Conservation (phyloP, 306 rosid genomes). For the Casuarina equisetifolia region DNA sequence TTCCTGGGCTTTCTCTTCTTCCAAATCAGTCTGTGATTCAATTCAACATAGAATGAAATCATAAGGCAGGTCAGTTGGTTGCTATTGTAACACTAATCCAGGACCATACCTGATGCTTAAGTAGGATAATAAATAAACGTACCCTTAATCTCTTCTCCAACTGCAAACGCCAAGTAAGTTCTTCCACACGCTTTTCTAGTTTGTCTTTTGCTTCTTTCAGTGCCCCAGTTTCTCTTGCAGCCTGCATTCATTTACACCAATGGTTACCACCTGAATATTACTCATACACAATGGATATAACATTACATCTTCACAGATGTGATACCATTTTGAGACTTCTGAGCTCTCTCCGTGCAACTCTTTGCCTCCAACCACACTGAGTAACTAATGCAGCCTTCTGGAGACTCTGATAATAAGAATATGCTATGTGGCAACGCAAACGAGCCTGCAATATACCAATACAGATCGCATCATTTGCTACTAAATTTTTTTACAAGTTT, state of each 20-base stretch:
- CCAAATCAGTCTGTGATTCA: slow-evolving; percentile 82
- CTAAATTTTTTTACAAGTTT: slow-evolving; percentile 12
- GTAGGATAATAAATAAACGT: slow-evolving; percentile 28
- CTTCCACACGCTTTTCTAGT: slow-evolving; percentile 99
- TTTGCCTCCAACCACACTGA: slow-evolving; percentile 94
- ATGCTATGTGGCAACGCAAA: slow-evolving; percentile 65
- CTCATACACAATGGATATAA: slow-evolving; percentile 14
- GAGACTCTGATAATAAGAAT: slow-evolving; percentile 75
- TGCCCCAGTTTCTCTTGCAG: slow-evolving; percentile 99
- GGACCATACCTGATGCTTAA: slow-evolving; percentile 24
- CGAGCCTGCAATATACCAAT: slow-evolving; percentile 58
- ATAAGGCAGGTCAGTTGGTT: neutral
- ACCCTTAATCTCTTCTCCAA: slow-evolving; percentile 97
- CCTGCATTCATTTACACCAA: slow-evolving; percentile 53
- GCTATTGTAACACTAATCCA: slow-evolving; percentile 21
- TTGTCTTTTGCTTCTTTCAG: slow-evolving; percentile 99
- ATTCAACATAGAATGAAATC: slow-evolving; percentile 18
- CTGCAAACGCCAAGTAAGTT: slow-evolving; percentile 99
- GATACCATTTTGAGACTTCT: slow-evolving; percentile 92
- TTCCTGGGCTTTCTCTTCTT: slow-evolving; percentile 94
- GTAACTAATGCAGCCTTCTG: slow-evolving; percentile 79
- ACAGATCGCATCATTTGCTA: neutral
- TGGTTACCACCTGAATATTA: slow-evolving; percentile 24
- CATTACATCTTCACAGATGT: slow-evolving; percentile 15
- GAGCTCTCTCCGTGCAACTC: slow-evolving; percentile 94